Evolutionary conservation across 2,329 filamentous ascomycete genomes (phyloP).

Genomic region (Thielaviopsis punctulata): DNA sequence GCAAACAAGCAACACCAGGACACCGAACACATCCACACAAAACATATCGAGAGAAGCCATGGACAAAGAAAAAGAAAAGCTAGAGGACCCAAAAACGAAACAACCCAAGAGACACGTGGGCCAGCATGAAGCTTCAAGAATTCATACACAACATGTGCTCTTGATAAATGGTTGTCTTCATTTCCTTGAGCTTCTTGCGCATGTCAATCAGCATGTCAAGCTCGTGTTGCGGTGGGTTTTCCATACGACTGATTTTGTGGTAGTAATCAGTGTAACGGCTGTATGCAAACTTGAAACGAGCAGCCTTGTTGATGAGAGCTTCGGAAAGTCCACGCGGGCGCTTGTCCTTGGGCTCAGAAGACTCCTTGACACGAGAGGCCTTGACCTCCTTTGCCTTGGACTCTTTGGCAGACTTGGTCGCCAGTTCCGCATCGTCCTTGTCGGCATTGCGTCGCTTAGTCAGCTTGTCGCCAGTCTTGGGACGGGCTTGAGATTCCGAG

Average conservation of each 20-base stretch:
- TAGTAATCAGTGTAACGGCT: conserved; percentile 40
- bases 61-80: conserved; percentile 2
- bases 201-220: conserved; percentile 35
- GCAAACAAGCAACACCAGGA: not conserved
- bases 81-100: conserved; percentile 1
- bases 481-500: not conserved
- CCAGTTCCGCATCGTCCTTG: not conserved
- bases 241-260: conserved; percentile 32
- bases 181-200: conserved; percentile 33
- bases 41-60: not conserved
- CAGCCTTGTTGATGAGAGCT: conserved; percentile 35
- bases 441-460: not conserved
- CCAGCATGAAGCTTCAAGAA: not conserved
- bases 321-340: conserved; percentile 16
- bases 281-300: conserved; percentile 38
- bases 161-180: conserved; percentile 43
- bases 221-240: conserved; percentile 33
- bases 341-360: conserved; percentile 16
- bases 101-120: not conserved
- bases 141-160: conserved; percentile 21
- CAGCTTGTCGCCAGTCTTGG: not conserved
- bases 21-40: not conserved
- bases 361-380: conserved; percentile 12
- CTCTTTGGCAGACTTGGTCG: not conserved
- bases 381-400: conserved; percentile 2